Percentiles rank a stretch among this genome's conserved stretches.
Evolutionary conservation across 2,329 filamentous ascomycete genomes (phyloP).

Genomic region (Chaetomium strumarium): DNA sequence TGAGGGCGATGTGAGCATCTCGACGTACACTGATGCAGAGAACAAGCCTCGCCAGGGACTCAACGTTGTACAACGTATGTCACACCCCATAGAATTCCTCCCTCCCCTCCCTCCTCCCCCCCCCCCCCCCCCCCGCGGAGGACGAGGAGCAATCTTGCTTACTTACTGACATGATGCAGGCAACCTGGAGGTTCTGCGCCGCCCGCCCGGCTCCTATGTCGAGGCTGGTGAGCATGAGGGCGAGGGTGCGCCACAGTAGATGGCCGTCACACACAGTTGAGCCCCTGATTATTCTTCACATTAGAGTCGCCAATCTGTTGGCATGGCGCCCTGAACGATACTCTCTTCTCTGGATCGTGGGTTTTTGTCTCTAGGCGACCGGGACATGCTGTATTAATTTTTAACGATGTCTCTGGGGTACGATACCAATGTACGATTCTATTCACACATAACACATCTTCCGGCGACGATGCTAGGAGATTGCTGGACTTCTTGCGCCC

Average conservation of each 20-base stretch:
- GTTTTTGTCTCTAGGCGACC: neutral
- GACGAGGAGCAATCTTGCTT: neutral
- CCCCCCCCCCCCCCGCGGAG: no score
- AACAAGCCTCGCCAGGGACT: slow-evolving; percentile 60
- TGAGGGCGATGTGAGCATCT: slow-evolving; percentile 73
- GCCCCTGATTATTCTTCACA: neutral
- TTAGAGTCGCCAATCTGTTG: neutral
- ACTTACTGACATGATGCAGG: slow-evolving; percentile 30
- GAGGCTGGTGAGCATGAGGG: neutral
- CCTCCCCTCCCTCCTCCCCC: no score
- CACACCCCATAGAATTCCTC: neutral
- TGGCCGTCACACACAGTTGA: neutral
- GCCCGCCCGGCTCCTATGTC: slow-evolving; percentile 8
- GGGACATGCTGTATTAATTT: neutral
- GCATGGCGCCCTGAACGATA: neutral
- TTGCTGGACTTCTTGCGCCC: no score
- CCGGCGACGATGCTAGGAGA: neutral
- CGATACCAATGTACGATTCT: slow-evolving; percentile 6
- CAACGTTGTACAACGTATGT: slow-evolving; percentile 76
- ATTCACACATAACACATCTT: neutral
- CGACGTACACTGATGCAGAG: slow-evolving; percentile 60
- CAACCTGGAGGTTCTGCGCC: slow-evolving; percentile 42
- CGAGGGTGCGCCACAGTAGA: slow-evolving; percentile 6
- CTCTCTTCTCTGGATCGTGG: slow-evolving; percentile 4
- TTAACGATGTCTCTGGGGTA: neutral